Evolutionary conservation across 306 rosid species (phyloP).

Genomic region (Lupinus albus): DNA sequence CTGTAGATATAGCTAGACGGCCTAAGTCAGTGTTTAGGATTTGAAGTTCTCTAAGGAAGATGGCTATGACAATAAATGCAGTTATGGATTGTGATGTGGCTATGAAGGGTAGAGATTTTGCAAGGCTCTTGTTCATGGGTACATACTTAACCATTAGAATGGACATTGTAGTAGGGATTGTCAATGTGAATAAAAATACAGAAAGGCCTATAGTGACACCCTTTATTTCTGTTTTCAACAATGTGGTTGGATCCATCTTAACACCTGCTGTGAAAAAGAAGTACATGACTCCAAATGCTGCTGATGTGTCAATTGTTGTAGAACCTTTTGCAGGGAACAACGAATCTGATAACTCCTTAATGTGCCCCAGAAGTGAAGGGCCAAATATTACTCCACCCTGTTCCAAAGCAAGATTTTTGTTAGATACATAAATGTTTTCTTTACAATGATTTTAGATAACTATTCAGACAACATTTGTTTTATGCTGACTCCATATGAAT

Average conservation of each 20-base stretch:
- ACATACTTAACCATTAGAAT: background rate
- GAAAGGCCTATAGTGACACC: constrained; percentile 34
- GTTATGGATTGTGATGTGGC: constrained; percentile 51
- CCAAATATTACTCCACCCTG: constrained; percentile 52
- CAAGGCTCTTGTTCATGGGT: background rate
- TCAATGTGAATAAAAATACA: constrained; percentile 29
- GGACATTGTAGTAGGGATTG: background rate
- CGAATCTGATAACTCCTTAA: background rate
- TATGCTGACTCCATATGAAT: no score
- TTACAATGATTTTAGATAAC: no score
- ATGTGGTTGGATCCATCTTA: constrained; percentile 34
- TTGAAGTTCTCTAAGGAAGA: constrained; percentile 59
- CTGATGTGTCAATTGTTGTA: constrained; percentile 36
- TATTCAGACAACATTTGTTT: no score
- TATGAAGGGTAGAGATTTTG: background rate
- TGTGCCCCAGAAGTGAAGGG: constrained; percentile 50
- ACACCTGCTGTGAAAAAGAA: constrained; percentile 51
- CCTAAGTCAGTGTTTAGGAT: constrained; percentile 66
- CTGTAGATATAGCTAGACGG: constrained; percentile 52
- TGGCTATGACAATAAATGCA: constrained; percentile 48
- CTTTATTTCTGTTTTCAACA: constrained; percentile 42
- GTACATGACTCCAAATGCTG: constrained; percentile 48
- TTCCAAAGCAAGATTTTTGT: background rate
- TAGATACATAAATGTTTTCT: background rate
- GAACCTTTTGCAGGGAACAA: constrained; percentile 44